Evolutionary conservation across 148 eudicot genomes (phyloP), one percentile per base, ranked within the genome.

Genomic region (Vaccinium vitisidaea): DNA sequence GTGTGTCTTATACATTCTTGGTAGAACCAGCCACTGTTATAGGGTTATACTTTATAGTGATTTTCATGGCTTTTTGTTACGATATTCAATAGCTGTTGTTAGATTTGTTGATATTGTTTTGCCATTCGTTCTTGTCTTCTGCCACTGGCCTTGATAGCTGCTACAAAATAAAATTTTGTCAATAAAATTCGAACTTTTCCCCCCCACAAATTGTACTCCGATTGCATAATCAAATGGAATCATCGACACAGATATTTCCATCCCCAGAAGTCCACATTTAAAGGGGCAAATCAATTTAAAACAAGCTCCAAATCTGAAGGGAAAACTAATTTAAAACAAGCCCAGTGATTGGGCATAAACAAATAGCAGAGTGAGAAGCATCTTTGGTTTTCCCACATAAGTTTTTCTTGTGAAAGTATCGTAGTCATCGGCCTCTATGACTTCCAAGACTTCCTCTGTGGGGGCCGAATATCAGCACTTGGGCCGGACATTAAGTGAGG

Each of bases 61-160:
- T 58, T 4, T 58, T 58, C 63, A 16, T 16, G 21, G 63, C n/a
- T 58, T 58, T 18, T 18, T 58, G 63, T 58, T 58, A 4, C 21
- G 18, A 58, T 58, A 16, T 58, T 12, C 27, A 63, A 12, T 21
- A 10, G 27, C 27, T 63, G 25, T 25, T 63, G 27, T 63, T 9
- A 63, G 69, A 21, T 63, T 63, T 63, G 69, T 61, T 61, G 69
- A 61, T 61, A 61, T 61, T 61, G 69, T 63, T 63, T 63, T 63
- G 4, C 69, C 27, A 21, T n/a, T 7, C 69, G 2, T n/a, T 63
- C 27, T 63, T 63, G 27, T 11, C 27, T 63, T 63, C 69, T n/a
- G 69, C 27, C 69, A 21, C 10, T 63, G 25, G n/a, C 4, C 25
- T 21, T 61, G n/a, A 21, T 61, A 58, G 63, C 19, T 6, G 8